These are phyloP conservation scores for Penicillium samsonianum DNA, from an alignment of 495 filamentous ascomycete species.

Conservation along the genomic window DNA sequence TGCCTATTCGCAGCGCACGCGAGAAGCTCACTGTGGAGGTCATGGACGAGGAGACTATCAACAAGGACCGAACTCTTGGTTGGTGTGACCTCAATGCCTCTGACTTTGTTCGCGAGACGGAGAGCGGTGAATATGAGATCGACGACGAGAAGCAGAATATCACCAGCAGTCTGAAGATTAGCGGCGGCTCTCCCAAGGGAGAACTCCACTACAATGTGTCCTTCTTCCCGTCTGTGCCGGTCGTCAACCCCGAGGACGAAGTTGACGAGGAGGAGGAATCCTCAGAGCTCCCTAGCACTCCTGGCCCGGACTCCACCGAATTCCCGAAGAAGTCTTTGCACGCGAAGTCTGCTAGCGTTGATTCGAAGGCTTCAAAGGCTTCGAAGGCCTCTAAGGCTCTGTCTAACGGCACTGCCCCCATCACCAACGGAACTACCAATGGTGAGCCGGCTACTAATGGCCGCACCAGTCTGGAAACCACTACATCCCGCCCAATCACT, in stretches of 20 bases:
- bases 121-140: constrained; percentile 78
- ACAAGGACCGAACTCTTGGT: constrained; percentile 84
- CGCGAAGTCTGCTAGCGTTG: constrained; percentile 34
- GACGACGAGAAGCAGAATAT: constrained; percentile 71
- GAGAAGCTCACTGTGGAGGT: constrained; percentile 88
- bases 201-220: constrained; percentile 78
- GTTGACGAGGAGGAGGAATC: constrained; percentile 58
- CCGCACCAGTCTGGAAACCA: constrained; percentile 42
- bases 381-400: constrained; percentile 27
- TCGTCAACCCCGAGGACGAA: constrained; percentile 93
- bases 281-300: constrained; percentile 8
- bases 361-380: constrained; percentile 35
- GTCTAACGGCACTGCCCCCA: constrained; percentile 24
- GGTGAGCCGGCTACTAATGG: constrained; percentile 35
- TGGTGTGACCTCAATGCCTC: constrained; percentile 70
- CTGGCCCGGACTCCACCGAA: constrained; percentile 21
- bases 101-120: constrained; percentile 77
- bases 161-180: constrained; percentile 62
- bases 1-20: constrained; percentile 83
- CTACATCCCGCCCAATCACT: constrained; percentile 28
- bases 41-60: constrained; percentile 92
- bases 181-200: constrained; percentile 72
- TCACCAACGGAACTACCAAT: constrained; percentile 28
- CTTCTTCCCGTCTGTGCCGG: constrained; percentile 86
- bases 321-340: constrained; percentile 37